Base-by-base conservation (phyloP, 495 filamentous ascomycete genomes). In the Elasticomyces elasticus region DNA sequence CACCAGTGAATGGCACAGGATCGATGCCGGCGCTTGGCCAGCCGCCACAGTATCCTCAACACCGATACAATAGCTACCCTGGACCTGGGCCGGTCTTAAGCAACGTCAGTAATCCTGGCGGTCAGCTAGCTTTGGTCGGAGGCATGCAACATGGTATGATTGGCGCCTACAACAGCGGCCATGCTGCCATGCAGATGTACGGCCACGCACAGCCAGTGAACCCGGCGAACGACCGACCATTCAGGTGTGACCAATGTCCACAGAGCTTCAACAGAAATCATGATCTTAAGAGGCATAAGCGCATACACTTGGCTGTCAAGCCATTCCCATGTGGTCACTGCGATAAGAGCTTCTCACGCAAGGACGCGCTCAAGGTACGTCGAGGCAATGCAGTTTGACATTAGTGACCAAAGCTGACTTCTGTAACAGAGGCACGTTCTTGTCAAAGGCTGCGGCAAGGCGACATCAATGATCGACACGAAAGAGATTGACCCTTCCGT, bases 181-280 rank as follows among this genome's bases (percentile, higher is more conserved):
- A 75, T 62, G 76, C 72, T 38, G 78, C 75, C 22, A 76, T 66
- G 62, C 75, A 79, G 58, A 80, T 77, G 58, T 77, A 68, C 37
- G 71, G 59, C 11, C 64, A 62, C 11, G 73, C 77, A 43, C 5
- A 72, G 72, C n/a, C 74, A 71, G 69, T 65, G 47, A 69, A 62
- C 31, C 72, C 72, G 22, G 73, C 77, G 5, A 83, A 82, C 52
- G 92, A 98, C 55, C 79, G 91, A 7, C 92, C 94, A 0, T 98
- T 92, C 74, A 92, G 92, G 63, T 98, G 92, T 66, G 88, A 96
- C 60, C 74, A 85, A 63, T 98, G 94, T 62, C 81, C 86, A 0
- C 87, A 94, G 63, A 86, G 86, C 49, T 98, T 98, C 76, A 98
- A 95, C 66, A 77, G 92, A 5, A 98, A 98, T 52, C 94, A 98